phyloP scores from a whole-genome alignment of 2,329 filamentous ascomycete genomes.

The Aspergillus sp. region DNA sequence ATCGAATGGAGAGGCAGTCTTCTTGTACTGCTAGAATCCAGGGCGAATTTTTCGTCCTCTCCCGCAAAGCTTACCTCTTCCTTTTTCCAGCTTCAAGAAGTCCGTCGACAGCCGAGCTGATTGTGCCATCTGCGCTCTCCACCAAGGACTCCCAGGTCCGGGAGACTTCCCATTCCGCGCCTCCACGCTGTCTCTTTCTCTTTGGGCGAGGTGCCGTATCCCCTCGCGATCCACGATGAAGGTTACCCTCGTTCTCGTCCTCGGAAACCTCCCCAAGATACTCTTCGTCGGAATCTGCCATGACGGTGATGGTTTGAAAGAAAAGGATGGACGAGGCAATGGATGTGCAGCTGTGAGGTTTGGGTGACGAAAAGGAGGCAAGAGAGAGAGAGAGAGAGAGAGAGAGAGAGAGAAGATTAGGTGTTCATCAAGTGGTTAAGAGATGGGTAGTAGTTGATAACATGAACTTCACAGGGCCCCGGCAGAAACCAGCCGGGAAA shows the following conservation, averaged over 20 bases:
- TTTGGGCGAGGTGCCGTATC: slow-evolving; percentile 30
- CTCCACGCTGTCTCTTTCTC: slow-evolving; percentile 40
- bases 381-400: too few relatives aligned
- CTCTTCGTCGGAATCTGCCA: slow-evolving; percentile 54
- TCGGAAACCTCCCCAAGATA: slow-evolving; percentile 52
- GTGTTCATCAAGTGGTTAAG: too few relatives aligned
- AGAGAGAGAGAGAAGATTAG: too few relatives aligned
- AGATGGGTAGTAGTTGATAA: too few relatives aligned
- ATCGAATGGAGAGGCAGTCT: neutral
- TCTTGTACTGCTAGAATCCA: neutral
- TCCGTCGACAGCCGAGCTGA: slow-evolving; percentile 70
- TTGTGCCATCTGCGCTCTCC: slow-evolving; percentile 75
- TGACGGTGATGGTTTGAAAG: slow-evolving; percentile 10
- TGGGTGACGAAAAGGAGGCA: too few relatives aligned
- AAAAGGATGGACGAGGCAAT: neutral
- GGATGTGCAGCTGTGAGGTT: too few relatives aligned
- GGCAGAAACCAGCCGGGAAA: too few relatives aligned
- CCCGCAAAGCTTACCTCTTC: slow-evolving; percentile 52
- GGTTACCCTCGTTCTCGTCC: slow-evolving; percentile 41
- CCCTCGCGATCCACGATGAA: slow-evolving; percentile 29
- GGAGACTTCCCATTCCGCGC: slow-evolving; percentile 48
- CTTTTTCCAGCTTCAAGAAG: slow-evolving; percentile 80
- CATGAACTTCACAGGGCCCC: too few relatives aligned
- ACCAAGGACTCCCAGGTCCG: slow-evolving; percentile 67
- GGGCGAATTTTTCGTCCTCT: neutral